Evolutionary conservation across 2,329 filamentous ascomycete genomes (phyloP).

Genomic region (Aschersonia sp.): DNA sequence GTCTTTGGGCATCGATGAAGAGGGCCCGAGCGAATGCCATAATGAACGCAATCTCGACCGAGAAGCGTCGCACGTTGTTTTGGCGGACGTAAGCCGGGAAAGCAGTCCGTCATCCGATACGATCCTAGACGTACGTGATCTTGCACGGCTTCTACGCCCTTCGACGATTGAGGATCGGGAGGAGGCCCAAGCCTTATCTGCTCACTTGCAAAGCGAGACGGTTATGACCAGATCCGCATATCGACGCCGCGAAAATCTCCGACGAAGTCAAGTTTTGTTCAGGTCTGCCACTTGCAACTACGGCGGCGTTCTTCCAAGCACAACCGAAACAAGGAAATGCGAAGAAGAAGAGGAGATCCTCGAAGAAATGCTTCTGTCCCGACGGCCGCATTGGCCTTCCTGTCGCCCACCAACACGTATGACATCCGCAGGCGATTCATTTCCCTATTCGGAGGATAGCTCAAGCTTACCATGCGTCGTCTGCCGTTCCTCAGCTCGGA

Average conservation of each 20-base stretch:
- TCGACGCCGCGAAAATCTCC: slow-evolving; percentile 49
- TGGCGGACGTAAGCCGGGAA: slow-evolving; percentile 33
- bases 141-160: slow-evolving; percentile 73
- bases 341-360: slow-evolving; percentile 47
- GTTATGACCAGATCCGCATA: slow-evolving; percentile 76
- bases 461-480: slow-evolving; percentile 80
- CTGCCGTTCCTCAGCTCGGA: slow-evolving; percentile 73
- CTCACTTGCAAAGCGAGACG: slow-evolving; percentile 56
- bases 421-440: neutral
- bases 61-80: slow-evolving; percentile 10
- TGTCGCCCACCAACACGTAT: neutral
- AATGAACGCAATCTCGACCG: slow-evolving; percentile 38
- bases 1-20: slow-evolving; percentile 22
- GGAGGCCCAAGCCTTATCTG: slow-evolving; percentile 67
- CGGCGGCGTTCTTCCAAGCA: slow-evolving; percentile 1
- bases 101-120: slow-evolving; percentile 45
- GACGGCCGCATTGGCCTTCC: slow-evolving; percentile 20
- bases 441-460: slow-evolving; percentile 45
- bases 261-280: slow-evolving; percentile 49
- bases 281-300: slow-evolving; percentile 11
- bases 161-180: slow-evolving; percentile 61
- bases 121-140: slow-evolving; percentile 48
- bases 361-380: slow-evolving; percentile 43
- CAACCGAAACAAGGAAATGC: slow-evolving; percentile 27
- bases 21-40: slow-evolving; percentile 30